These are phyloP conservation scores for Silene noctiflora DNA, from an alignment of 179 eudicot species.

Conservation along the genomic window DNA sequence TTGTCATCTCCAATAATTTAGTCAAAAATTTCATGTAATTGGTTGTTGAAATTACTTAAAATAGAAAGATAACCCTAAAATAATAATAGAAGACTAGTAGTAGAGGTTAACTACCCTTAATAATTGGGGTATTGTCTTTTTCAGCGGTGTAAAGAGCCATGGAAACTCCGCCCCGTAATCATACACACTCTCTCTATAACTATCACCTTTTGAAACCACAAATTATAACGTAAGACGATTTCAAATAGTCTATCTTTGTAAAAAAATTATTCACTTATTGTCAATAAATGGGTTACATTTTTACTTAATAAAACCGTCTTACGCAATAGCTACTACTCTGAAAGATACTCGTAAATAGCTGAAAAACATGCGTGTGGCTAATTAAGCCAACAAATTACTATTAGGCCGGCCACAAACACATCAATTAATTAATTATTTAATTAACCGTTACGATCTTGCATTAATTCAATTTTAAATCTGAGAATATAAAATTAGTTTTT, in stretches of 20 bases:
- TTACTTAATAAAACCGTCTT: too few species aligned
- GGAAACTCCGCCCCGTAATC: constrained; percentile 11
- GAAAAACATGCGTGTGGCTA: constrained; percentile 27
- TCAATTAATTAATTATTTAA: background rate
- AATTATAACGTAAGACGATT: too few species aligned
- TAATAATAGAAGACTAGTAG: constrained; percentile 13
- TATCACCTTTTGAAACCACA: too few species aligned
- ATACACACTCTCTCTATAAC: too few species aligned
- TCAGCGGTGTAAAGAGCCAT: constrained; percentile 9
- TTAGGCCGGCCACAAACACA: constrained; percentile 12
- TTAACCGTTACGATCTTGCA: too few species aligned
- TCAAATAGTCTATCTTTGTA: too few species aligned
- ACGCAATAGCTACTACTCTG: too few species aligned
- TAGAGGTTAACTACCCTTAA: constrained; percentile 7
- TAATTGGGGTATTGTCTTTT: constrained; percentile 9
- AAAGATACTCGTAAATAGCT: background rate
- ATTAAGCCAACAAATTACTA: constrained; percentile 27
- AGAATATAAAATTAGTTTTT: background rate
- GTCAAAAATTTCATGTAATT: background rate
- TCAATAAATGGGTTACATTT: too few species aligned
- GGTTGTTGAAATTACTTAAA: background rate
- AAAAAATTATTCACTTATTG: too few species aligned
- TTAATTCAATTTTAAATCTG: too few species aligned
- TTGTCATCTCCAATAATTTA: constrained; percentile 1
- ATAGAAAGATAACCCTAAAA: background rate